These are phyloP conservation scores for Pichia californica DNA, from an alignment of 805 yeast genomes.

Conservation along the genomic window DNA sequence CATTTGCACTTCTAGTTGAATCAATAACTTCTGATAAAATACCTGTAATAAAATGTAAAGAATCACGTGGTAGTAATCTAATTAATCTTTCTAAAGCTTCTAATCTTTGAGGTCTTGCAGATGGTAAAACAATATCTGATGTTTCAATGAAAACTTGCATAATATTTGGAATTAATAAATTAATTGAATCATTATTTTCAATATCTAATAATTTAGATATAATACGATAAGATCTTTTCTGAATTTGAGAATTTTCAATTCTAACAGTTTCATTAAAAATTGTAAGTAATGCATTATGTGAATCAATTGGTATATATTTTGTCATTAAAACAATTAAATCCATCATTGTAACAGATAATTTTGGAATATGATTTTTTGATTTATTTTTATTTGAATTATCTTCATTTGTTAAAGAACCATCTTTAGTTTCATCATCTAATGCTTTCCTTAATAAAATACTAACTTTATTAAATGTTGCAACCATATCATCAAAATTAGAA, in stretches of 20 bases:
- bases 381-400: constrained; percentile 30
- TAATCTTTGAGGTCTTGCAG: constrained; percentile 79
- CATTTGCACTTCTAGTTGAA: constrained; percentile 88
- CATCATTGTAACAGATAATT: constrained; percentile 77
- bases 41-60: constrained; percentile 73
- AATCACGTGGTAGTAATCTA: constrained; percentile 53
- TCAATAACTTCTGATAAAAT: constrained; percentile 82
- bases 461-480: constrained; percentile 75
- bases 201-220: constrained; percentile 65
- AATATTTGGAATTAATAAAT: constrained; percentile 48
- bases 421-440: constrained; percentile 49
- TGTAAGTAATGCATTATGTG: constrained; percentile 68
- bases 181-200: constrained; percentile 49
- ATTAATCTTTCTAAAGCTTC: constrained; percentile 57
- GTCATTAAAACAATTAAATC: constrained; percentile 86
- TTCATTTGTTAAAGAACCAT: constrained; percentile 26
- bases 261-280: constrained; percentile 67
- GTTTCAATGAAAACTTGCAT: constrained; percentile 53
- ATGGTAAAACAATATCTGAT: constrained; percentile 51
- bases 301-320: constrained; percentile 65
- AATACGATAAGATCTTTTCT: constrained; percentile 84
- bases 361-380: constrained; percentile 34
- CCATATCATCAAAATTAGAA: constrained; percentile 59
- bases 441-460: constrained; percentile 72
- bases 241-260: constrained; percentile 59